Percentiles rank a stretch among this genome's conserved stretches.
These are phyloP conservation scores for Stromatinia cepivora DNA, from an alignment of 2,329 filamentous ascomycete genomes.

Conservation along the genomic window DNA sequence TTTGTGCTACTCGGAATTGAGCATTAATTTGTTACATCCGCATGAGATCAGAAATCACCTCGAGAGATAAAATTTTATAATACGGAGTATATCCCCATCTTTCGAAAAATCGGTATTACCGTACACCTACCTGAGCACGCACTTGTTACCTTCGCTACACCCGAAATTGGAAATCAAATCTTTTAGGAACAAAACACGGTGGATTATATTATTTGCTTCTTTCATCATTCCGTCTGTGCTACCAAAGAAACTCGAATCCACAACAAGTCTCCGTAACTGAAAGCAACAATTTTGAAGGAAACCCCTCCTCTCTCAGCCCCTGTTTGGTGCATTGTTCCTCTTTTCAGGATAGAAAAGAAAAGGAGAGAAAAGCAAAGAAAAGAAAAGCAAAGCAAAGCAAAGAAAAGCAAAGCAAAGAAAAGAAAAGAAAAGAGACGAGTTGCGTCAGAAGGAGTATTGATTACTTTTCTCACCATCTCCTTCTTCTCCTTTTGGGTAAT, in stretches of 20 bases:
- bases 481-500: not conserved
- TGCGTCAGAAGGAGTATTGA: not conserved
- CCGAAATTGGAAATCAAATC: conserved; percentile 2
- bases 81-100: not conserved
- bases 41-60: not conserved
- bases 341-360: not conserved
- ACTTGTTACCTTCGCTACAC: conserved; percentile 4
- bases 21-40: not conserved
- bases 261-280: not conserved
- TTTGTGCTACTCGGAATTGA: not conserved
- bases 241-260: conserved; percentile 5
- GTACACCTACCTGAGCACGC: not conserved
- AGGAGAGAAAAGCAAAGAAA: no score
- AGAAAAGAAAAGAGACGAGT: not conserved
- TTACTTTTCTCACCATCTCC: not conserved
- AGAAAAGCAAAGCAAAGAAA: no score
- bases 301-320: not conserved
- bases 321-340: not conserved
- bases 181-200: not conserved
- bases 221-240: not conserved
- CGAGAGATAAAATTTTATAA: not conserved
- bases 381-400: no score
- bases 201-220: not conserved
- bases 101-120: not conserved
- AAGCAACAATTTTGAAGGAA: not conserved